Evolutionary conservation across 2,329 filamentous ascomycete species (phyloP).

Genomic region (Botrytis fabae): DNA sequence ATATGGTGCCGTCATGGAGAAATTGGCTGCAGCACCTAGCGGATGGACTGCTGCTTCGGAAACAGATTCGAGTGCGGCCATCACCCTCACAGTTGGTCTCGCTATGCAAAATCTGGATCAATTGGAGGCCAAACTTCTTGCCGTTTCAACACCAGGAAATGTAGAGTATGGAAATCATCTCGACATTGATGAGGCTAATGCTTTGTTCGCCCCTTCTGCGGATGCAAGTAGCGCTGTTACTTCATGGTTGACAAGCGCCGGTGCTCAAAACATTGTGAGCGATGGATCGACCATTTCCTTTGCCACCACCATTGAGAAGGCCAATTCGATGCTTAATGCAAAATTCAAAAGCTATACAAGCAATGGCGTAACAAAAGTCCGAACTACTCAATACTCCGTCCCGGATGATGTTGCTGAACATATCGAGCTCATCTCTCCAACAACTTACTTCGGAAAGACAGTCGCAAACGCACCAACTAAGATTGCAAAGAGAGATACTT

Average conservation of each 20-base stretch:
- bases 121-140: constrained; percentile 44
- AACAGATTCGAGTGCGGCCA: constrained; percentile 15
- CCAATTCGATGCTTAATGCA: constrained; percentile 54
- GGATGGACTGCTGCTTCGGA: constrained; percentile 27
- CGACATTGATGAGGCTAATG: constrained; percentile 50
- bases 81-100: constrained; percentile 44
- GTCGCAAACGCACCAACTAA: constrained; percentile 20
- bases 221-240: constrained; percentile 52
- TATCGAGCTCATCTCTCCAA: constrained; percentile 37
- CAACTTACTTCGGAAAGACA: constrained; percentile 36
- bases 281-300: constrained; percentile 56
- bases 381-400: constrained; percentile 36
- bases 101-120: constrained; percentile 48
- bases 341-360: constrained; percentile 53
- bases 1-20: constrained; percentile 22
- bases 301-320: constrained; percentile 50
- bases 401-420: constrained; percentile 31
- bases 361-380: constrained; percentile 44
- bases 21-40: constrained; percentile 26
- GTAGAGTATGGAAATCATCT: constrained; percentile 55
- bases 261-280: constrained; percentile 47
- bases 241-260: constrained; percentile 55
- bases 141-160: constrained; percentile 53
- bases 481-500: not conserved
- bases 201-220: constrained; percentile 53